Percentiles rank a stretch among this genome's conserved stretches.
phyloP scores from a whole-genome alignment of 2,329 filamentous ascomycete genomes.

The Neofusicoccum umdonicola region DNA sequence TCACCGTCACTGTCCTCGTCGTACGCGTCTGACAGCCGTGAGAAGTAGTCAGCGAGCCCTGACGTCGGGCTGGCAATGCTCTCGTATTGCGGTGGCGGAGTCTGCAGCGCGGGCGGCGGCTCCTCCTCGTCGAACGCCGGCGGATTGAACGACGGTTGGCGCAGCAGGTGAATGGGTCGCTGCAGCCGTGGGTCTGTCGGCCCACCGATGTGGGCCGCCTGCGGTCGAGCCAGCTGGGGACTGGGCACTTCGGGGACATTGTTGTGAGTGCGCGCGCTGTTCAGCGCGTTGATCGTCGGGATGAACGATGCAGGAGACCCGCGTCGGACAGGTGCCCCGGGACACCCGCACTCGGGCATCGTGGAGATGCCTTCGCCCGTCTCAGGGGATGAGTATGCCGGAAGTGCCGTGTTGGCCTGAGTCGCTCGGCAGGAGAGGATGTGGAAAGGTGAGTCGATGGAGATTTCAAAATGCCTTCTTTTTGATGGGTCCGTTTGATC shows the following conservation, averaged over 20 bases:
- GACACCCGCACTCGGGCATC: slow-evolving; percentile 61
- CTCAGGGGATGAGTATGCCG: slow-evolving; percentile 68
- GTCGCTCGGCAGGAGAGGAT: slow-evolving; percentile 92
- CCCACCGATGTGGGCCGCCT: slow-evolving; percentile 45
- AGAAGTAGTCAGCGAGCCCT: slow-evolving; percentile 81
- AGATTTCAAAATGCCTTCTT: slow-evolving; percentile 89
- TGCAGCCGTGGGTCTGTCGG: slow-evolving; percentile 47
- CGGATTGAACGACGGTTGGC: slow-evolving; percentile 82
- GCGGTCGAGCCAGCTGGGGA: slow-evolving; percentile 52
- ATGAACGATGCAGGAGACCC: slow-evolving; percentile 49
- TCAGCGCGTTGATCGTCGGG: slow-evolving; percentile 60
- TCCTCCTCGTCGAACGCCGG: slow-evolving; percentile 81
- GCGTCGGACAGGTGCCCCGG: slow-evolving; percentile 58
- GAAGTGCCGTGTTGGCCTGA: slow-evolving; percentile 81
- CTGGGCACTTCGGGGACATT: slow-evolving; percentile 32
- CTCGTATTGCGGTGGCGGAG: slow-evolving; percentile 83
- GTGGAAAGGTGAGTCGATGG: slow-evolving; percentile 92
- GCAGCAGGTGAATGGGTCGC: slow-evolving; percentile 79
- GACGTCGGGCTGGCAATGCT: slow-evolving; percentile 70
- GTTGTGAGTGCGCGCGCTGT: slow-evolving; percentile 30
- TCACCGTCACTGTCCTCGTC: slow-evolving; percentile 60
- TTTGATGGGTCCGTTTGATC: slow-evolving; percentile 76
- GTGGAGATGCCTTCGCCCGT: slow-evolving; percentile 29
- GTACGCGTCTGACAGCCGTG: slow-evolving; percentile 66
- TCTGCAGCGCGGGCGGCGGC: slow-evolving; percentile 70